Conservation (phyloP, 1,284 basidiomycete genomes). For the Boletus semigastroideus region DNA sequence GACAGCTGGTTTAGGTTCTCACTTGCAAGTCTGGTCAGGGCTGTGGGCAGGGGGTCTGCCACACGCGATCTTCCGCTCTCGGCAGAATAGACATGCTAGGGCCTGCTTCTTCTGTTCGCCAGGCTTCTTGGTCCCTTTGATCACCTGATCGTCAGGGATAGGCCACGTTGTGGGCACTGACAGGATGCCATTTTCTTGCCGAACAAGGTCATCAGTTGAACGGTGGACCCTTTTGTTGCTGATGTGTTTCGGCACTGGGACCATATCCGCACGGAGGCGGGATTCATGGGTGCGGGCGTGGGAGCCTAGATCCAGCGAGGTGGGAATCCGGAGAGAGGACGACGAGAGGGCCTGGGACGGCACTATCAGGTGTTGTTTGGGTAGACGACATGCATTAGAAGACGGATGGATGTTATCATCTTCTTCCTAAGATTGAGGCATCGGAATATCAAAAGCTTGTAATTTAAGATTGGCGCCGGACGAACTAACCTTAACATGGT, state of each 20-base stretch:
- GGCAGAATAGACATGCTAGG: conserved; percentile 40
- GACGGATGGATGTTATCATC: conserved; percentile 20
- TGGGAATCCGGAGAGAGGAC: conserved; percentile 16
- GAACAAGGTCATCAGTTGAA: conserved; percentile 30
- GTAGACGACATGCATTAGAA: conserved; percentile 24
- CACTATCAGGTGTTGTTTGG: conserved; percentile 24
- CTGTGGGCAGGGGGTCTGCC: conserved; percentile 36
- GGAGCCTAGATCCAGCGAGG: conserved; percentile 13
- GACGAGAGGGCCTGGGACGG: conserved; percentile 24
- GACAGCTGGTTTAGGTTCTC: conserved; percentile 12
- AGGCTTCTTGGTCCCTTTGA: conserved; percentile 35
- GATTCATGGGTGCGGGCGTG: conserved; percentile 22
- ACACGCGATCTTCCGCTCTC: conserved; percentile 40
- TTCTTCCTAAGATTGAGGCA: conserved; percentile 30
- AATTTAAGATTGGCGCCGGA: conserved; percentile 32
- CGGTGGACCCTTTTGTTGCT: conserved; percentile 34
- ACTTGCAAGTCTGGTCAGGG: conserved; percentile 40
- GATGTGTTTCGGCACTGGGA: conserved; percentile 22
- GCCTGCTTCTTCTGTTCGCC: conserved; percentile 41
- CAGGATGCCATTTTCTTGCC: conserved; percentile 29
- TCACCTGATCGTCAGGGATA: conserved; percentile 35
- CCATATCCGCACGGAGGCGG: conserved; percentile 22
- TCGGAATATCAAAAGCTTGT: conserved; percentile 25
- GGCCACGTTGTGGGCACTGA: conserved; percentile 35
- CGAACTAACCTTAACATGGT: conserved; percentile 33